Evolutionary conservation across 2,329 filamentous ascomycete genomes (phyloP).

Genomic region (Diaporthe amygdali): DNA sequence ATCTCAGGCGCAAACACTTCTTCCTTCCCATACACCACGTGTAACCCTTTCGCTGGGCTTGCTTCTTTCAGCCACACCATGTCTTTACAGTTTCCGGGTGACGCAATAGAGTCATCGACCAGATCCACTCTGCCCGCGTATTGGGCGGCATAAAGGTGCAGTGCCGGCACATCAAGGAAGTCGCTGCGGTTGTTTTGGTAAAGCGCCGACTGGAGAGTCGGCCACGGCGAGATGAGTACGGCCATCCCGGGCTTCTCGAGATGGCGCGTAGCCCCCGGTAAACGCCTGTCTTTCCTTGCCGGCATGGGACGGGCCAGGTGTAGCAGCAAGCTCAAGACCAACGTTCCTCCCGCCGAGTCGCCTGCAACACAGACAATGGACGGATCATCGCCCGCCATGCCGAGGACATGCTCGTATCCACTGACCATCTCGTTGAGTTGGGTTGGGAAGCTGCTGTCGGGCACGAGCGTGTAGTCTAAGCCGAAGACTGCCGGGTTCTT

Average conservation of each 20-base stretch:
- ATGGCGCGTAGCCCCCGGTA: conserved; percentile 34
- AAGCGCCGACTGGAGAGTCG: conserved; percentile 70
- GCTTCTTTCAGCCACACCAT: conserved; percentile 69
- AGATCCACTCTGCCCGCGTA: conserved; percentile 63
- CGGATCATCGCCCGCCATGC: conserved; percentile 56
- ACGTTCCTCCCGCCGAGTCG: conserved; percentile 79
- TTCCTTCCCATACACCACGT: conserved; percentile 75
- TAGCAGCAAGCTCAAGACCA: conserved; percentile 76
- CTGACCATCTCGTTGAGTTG: conserved; percentile 74
- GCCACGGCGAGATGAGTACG: conserved; percentile 81
- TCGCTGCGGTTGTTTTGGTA: conserved; percentile 76
- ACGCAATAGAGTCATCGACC: conserved; percentile 62
- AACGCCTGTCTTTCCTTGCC: neutral
- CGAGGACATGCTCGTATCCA: conserved; percentile 74
- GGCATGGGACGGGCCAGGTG: conserved; percentile 55
- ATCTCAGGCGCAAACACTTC: conserved; percentile 80
- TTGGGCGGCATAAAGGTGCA: conserved; percentile 73
- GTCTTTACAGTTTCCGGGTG: conserved; percentile 74
- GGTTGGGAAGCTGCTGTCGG: conserved; percentile 73
- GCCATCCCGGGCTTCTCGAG: conserved; percentile 61
- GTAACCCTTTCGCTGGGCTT: conserved; percentile 69
- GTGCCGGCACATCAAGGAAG: conserved; percentile 70
- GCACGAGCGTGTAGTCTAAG: conserved; percentile 81
- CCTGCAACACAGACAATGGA: conserved; percentile 73
- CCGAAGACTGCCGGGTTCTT: conserved; percentile 79